Evolutionary conservation across 257 asterid species (phyloP), one percentile per base, ranked within the genome.

Genomic region (Mentha longifolia): DNA sequence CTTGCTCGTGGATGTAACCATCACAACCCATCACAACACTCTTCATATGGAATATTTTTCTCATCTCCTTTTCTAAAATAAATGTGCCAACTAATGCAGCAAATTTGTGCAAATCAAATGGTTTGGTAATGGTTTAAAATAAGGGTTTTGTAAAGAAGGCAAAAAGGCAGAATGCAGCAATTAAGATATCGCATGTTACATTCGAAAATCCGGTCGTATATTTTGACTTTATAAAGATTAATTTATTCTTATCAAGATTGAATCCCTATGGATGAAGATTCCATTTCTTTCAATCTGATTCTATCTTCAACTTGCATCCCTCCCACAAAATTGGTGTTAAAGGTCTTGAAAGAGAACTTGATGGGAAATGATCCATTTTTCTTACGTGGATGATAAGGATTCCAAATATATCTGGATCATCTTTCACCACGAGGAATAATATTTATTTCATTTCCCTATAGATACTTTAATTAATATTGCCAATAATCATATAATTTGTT

Each of bases 341-440:
- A 78, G 78, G 10, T 70, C 9, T 28, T 74, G 83, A 78, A 67
- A 72, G 62, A 61, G 82, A 76, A 67, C 65, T 42, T 54, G 67
- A 49, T 35, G 25, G 49, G 35, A 58, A 74, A 67, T 71, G 76
- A 79, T 72, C 61, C 77, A 65, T 37, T 51, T 68, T 74, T 22
- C 25, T 22, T 65, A 75, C 72, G 78, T 74, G 76, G 85, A 67
- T 70, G 89, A 83, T 81, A 82, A 87, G 84, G 92, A 87, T 80
- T 84, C 88, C 80, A 51, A 63, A 50, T 61, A 67, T 75, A 77
- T 61, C 50, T 66, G 61, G 79, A 78, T 62, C 33, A 59, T 59
- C 50, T 56, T 39, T 70, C 35, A 68, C 55, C 58, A 55, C 60
- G 22, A 33, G 56, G 76, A 73, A 81, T 68, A 61, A 30, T 61